Base-by-base conservation (phyloP, 2,329 filamentous ascomycete genomes). In the Aspergillus felis region DNA sequence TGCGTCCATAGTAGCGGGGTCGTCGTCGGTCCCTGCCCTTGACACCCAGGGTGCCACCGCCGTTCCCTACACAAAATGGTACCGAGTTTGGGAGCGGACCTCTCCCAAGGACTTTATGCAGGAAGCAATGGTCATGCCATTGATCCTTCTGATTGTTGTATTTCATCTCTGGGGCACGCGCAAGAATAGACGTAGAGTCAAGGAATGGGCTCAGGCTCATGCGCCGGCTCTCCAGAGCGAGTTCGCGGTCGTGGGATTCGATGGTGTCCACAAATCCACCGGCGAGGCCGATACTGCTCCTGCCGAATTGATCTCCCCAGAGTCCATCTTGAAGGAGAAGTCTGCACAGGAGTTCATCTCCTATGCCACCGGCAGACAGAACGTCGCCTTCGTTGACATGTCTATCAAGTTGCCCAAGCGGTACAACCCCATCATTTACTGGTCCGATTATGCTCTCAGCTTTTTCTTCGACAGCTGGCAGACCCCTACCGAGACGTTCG, bases 11-110 rank as follows among this genome's bases (percentile, higher is more conserved):
- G 71, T 78, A 53, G 74, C 78, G 49, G 73, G 77, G 27, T 66
- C 77, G 46, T 69, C 72, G 60, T 60, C 73, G 17, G 59, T 67
- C 65, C 59, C 74, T 57, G 76, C 81, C 56, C 74, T 81, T 58
- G 76, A 74, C 56, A 69, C 76, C 46, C 74, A 76, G 51, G 81
- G 82, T 59, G 79, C 78, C 48, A 80, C 81, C 48, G 76, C 73
- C 47, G 78, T 81, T 27, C 89, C 90, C 14, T 97, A 89, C 76
- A 96, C 92, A 53, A 91, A 91, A 81, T 99, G 94, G 94, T 99
- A 97, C 79, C 91, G 92, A 56, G 81, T 97, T 60, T 94, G 96
- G 83, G 92, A 97, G 83, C 91, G 94, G 70, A 87, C 92, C 69
- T 87, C 87, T 27, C 79, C 88, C 59, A 83, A 82, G 69, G 94